phyloP scores from a whole-genome alignment of 768 basidiomycete species.

The Calocera cornea region DNA sequence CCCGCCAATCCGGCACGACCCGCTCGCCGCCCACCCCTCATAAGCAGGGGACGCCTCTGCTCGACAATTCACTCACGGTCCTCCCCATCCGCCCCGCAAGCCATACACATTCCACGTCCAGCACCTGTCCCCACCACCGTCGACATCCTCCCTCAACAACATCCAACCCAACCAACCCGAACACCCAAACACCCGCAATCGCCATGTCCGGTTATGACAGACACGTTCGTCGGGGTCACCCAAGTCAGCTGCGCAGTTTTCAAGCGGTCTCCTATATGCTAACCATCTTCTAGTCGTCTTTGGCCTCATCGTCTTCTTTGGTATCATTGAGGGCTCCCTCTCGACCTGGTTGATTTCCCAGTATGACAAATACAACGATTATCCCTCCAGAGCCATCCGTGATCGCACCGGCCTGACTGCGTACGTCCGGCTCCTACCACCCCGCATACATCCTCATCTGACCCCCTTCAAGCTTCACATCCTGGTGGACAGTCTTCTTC shows the following conservation, averaged over 20 bases:
- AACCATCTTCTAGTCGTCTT: slow-evolving; percentile 33
- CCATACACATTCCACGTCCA: background rate
- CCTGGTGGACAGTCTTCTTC: slow-evolving; percentile 45
- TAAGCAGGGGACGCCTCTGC: background rate
- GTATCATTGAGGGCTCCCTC: slow-evolving; percentile 54
- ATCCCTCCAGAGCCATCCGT: slow-evolving; percentile 34
- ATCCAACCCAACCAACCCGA: background rate
- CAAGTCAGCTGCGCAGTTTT: slow-evolving; percentile 27
- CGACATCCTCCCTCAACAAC: background rate
- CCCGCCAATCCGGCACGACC: background rate
- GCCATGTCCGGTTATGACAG: slow-evolving; percentile 21
- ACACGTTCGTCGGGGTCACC: slow-evolving; percentile 40
- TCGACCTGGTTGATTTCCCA: slow-evolving; percentile 56
- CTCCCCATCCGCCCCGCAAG: background rate
- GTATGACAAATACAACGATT: slow-evolving; percentile 46
- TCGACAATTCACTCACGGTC: background rate
- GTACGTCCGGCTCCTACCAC: slow-evolving; percentile 34
- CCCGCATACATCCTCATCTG: background rate
- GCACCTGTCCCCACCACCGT: background rate
- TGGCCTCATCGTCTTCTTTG: slow-evolving; percentile 42
- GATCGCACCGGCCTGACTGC: slow-evolving; percentile 54
- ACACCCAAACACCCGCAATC: background rate
- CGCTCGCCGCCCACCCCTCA: background rate
- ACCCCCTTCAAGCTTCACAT: background rate
- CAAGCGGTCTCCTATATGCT: background rate